phyloP scores from a whole-genome alignment of 225 moss, liverwort and hornwort species.

The Anthoceros angustus region DNA sequence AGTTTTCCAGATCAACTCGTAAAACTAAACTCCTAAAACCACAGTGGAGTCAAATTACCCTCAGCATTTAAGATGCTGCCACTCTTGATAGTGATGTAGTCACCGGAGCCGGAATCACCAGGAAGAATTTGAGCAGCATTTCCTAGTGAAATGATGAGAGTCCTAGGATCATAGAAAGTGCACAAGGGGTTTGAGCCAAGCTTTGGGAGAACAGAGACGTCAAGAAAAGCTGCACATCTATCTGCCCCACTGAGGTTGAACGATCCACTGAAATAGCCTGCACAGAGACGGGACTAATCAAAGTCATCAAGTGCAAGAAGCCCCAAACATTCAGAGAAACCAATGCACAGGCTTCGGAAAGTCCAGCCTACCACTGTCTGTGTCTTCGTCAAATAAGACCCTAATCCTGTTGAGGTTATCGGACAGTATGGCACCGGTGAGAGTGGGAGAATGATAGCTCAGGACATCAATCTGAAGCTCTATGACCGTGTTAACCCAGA shows the following conservation, averaged over 20 bases:
- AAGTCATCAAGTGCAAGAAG: not conserved
- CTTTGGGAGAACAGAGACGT: slow-evolving; percentile 20
- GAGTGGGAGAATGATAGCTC: slow-evolving; percentile 20
- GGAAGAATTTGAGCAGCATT: slow-evolving; percentile 35
- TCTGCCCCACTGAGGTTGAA: slow-evolving; percentile 11
- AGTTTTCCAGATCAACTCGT: not conserved
- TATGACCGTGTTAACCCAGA: slow-evolving; percentile 26
- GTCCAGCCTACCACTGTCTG: slow-evolving; percentile 15
- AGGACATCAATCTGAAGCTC: slow-evolving; percentile 14
- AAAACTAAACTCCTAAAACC: not conserved
- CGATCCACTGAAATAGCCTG: slow-evolving; percentile 12
- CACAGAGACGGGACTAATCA: not conserved
- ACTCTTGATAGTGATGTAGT: slow-evolving; percentile 12
- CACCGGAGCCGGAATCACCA: slow-evolving; percentile 7
- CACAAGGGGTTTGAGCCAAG: slow-evolving; percentile 29
- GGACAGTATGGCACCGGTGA: slow-evolving; percentile 19
- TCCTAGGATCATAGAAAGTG: slow-evolving; percentile 19
- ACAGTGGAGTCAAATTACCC: not conserved
- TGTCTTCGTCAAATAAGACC: slow-evolving; percentile 20
- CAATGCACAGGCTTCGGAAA: not conserved
- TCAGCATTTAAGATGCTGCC: slow-evolving; percentile 25
- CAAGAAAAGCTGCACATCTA: slow-evolving; percentile 26
- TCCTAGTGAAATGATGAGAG: slow-evolving; percentile 36
- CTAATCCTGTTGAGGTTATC: slow-evolving; percentile 22
- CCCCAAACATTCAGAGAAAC: not conserved